Evolutionary conservation across 192 early-diverging fungal genomes (phyloP), one percentile per base, ranked within the genome.

Genomic region (Podila verticillata): DNA sequence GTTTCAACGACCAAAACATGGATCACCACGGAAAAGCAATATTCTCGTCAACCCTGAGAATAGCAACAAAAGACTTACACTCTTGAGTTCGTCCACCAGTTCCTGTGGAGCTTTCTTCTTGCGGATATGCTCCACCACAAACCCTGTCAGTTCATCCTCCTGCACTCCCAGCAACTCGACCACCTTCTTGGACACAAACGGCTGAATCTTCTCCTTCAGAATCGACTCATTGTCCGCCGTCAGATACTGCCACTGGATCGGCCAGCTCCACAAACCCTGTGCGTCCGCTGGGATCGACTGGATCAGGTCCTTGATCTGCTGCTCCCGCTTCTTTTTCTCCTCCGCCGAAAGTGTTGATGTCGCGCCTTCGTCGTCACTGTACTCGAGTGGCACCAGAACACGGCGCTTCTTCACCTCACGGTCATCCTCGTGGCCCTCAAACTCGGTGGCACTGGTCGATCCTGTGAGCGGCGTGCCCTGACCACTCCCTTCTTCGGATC

Each of bases 181-280:
- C 32, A 98, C 89, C 65, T 95, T 94, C 80, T 95, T 93, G 19
- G 81, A 84, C 15, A 95, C 84, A 68, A 95, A 95, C 0, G 95
- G 92, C 61, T 84, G 77, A 34, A 98, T 75, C 65, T 93, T 95
- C 19, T 88, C 86, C 26, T 71, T 57, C 48, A 97, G 48, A 22
- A 95, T 82, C 29, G 66, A 57, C 61, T 88, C 63, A 28, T 58
- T 83, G 54, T 51, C 84, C 54, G 91, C 88, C 61, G 93, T 89
- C 61, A 95, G 61, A 65, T 85, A 88, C 31, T 94, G 88, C 95
- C 95, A 96, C 59, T 92, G 88, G 7, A 96, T 84, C 26, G 84
- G 74, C 90, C 91, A 96, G 1, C 62, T 86, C 88, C 88, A 94
- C 34, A 96, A 61, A 6, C 85, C 90, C 39, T 93, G 83, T 65